phyloP scores from a whole-genome alignment of 192 early-diverging fungal genomes.

The Coemansia sp. region DNA sequence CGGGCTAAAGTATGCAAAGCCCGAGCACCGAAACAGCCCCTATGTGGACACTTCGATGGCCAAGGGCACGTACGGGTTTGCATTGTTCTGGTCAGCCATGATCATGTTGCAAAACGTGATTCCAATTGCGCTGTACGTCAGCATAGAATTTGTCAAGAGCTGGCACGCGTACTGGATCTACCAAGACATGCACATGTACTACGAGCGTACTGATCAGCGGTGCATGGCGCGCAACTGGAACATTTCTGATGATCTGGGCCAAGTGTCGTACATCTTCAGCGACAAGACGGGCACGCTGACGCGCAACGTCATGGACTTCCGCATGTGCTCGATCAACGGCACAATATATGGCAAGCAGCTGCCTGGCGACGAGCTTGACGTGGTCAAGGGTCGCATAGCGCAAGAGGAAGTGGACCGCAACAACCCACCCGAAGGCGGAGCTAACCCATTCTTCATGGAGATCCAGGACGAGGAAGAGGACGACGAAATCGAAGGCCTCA shows the following conservation, averaged over 20 bases:
- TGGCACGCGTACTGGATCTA: slow-evolving; percentile 91
- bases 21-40: slow-evolving; percentile 38
- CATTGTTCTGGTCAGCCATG: slow-evolving; percentile 79
- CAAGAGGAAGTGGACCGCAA: slow-evolving; percentile 58
- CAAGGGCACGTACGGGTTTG: slow-evolving; percentile 64
- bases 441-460: slow-evolving; percentile 43
- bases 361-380: slow-evolving; percentile 29
- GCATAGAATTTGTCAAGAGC: slow-evolving; percentile 90
- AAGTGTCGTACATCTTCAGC: slow-evolving; percentile 94
- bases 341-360: slow-evolving; percentile 71
- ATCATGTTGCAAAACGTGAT: slow-evolving; percentile 95
- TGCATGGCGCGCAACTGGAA: slow-evolving; percentile 88
- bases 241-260: slow-evolving; percentile 89
- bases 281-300: slow-evolving; percentile 99
- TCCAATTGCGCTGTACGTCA: slow-evolving; percentile 93
- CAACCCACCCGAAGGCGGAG: slow-evolving; percentile 50
- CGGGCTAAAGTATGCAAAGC: slow-evolving; percentile 62
- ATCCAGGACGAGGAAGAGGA: slow-evolving; percentile 46
- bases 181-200: slow-evolving; percentile 88
- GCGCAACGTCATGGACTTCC: slow-evolving; percentile 95
- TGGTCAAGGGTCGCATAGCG: slow-evolving; percentile 37
- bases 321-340: slow-evolving; percentile 89
- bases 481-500: slow-evolving; percentile 11
- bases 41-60: slow-evolving; percentile 16
- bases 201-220: slow-evolving; percentile 70